Conservation (phyloP, 306 rosid species). For the Lotus japonicus region DNA sequence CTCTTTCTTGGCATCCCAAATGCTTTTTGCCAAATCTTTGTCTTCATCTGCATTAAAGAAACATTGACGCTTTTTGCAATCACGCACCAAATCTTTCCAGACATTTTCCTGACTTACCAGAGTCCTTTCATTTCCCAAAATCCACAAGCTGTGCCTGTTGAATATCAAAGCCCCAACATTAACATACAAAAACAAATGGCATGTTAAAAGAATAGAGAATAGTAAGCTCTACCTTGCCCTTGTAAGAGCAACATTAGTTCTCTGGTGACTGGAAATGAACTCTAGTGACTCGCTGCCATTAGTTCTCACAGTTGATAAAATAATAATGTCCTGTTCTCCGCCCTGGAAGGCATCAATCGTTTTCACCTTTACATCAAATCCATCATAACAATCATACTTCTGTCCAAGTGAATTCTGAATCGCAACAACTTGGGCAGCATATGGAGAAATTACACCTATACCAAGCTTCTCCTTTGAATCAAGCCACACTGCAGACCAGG, state of each 20-base stretch:
- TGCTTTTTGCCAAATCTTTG: conserved; percentile 45
- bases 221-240: conserved; percentile 53
- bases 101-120: conserved; percentile 31
- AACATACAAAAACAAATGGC: not conserved
- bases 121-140: conserved; percentile 52
- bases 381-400: conserved; percentile 24
- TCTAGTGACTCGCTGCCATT: conserved; percentile 21
- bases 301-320: conserved; percentile 64
- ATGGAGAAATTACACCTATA: conserved; percentile 65
- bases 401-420: conserved; percentile 37
- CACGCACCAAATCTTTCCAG: conserved; percentile 44
- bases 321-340: conserved; percentile 60
- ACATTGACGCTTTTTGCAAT: conserved; percentile 49
- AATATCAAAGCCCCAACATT: not conserved
- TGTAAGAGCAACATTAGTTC: conserved; percentile 71
- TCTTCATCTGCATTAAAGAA: conserved; percentile 57
- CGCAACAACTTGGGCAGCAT: conserved; percentile 57
- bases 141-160: conserved; percentile 62
- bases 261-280: conserved; percentile 41
- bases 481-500: conserved; percentile 36
- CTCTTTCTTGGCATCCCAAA: conserved; percentile 47
- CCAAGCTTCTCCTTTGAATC: conserved; percentile 25
- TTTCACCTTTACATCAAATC: conserved; percentile 54
- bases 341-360: conserved; percentile 74
- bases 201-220: not conserved